Conservation (phyloP, 2,329 filamentous ascomycete genomes). For the Exophiala sp. region DNA sequence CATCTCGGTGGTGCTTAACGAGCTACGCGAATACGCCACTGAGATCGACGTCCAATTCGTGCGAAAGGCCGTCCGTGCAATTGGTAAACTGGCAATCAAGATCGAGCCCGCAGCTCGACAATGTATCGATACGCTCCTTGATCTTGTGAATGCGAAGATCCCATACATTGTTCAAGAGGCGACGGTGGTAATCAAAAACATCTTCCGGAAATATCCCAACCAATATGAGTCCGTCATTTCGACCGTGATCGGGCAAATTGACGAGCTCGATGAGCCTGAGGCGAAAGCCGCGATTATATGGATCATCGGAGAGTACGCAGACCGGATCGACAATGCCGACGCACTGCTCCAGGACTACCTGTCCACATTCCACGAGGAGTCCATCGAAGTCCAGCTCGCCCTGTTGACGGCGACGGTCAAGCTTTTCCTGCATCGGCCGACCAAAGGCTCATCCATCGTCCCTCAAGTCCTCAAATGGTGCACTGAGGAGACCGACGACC, state of each 20-base stretch:
- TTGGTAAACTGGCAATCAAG: conserved; percentile 97
- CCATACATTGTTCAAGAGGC: conserved; percentile 99
- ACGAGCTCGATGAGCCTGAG: conserved; percentile 93
- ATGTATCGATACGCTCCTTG: conserved; percentile 88
- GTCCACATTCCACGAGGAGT: conserved; percentile 87
- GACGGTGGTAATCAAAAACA: conserved; percentile 96
- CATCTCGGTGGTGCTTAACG: conserved; percentile 89
- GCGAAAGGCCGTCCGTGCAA: conserved; percentile 91
- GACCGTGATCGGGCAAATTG: conserved; percentile 89
- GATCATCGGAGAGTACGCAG: conserved; percentile 98
- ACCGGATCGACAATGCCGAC: conserved; percentile 94
- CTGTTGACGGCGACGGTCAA: conserved; percentile 95
- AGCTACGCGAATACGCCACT: conserved; percentile 89
- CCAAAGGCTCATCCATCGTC: conserved; percentile 86
- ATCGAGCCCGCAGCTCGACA: conserved; percentile 87
- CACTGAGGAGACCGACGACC: conserved; percentile 98
- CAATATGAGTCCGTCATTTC: conserved; percentile 98
- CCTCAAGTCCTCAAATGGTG: conserved; percentile 97
- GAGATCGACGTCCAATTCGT: conserved; percentile 99
- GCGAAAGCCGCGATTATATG: conserved; percentile 98
- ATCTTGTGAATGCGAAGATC: conserved; percentile 94
- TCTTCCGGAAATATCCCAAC: conserved; percentile 98
- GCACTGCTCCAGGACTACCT: conserved; percentile 90
- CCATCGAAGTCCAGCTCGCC: conserved; percentile 90
- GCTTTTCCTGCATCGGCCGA: conserved; percentile 92